Conservation (phyloP, 108 stramenopile genomes). For the Cyclotella choctawhatcheeana region DNA sequence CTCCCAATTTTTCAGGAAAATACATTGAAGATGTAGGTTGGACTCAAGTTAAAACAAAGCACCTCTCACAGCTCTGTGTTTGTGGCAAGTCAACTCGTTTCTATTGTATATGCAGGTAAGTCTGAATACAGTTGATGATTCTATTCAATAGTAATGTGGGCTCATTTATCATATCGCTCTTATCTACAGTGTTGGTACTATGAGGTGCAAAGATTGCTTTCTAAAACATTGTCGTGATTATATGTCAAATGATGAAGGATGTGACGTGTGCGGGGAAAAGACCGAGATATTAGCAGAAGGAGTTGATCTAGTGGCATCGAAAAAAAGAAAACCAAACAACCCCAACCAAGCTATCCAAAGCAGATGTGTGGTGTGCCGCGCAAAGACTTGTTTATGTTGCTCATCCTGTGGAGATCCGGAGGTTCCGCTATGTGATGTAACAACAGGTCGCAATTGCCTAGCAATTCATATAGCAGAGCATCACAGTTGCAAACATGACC, state of each 20-base stretch:
- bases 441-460: slow-evolving; percentile 30
- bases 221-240: slow-evolving; percentile 33
- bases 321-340: slow-evolving; percentile 26
- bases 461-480: slow-evolving; percentile 23
- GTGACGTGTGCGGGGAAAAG: slow-evolving; percentile 16
- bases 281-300: slow-evolving; percentile 22
- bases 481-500: slow-evolving; percentile 15
- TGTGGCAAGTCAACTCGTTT: slow-evolving; percentile 36
- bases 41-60: slow-evolving; percentile 41
- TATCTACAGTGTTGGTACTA: slow-evolving; percentile 33
- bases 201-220: slow-evolving; percentile 43
- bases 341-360: slow-evolving; percentile 33
- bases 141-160: too few species aligned
- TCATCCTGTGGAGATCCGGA: slow-evolving; percentile 34
- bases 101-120: slow-evolving; percentile 40
- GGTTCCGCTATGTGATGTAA: slow-evolving; percentile 30
- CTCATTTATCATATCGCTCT: too few species aligned
- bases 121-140: too few species aligned
- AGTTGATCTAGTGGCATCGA: slow-evolving; percentile 27
- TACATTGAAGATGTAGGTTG: slow-evolving; percentile 33
- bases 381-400: slow-evolving; percentile 39
- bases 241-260: slow-evolving; percentile 17
- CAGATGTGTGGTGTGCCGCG: slow-evolving; percentile 26
- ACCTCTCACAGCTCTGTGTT: slow-evolving; percentile 30
- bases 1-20: slow-evolving; percentile 28